These are phyloP conservation scores for Naganishia randhawae DNA, from an alignment of 768 basidiomycete species.

Conservation along the genomic window DNA sequence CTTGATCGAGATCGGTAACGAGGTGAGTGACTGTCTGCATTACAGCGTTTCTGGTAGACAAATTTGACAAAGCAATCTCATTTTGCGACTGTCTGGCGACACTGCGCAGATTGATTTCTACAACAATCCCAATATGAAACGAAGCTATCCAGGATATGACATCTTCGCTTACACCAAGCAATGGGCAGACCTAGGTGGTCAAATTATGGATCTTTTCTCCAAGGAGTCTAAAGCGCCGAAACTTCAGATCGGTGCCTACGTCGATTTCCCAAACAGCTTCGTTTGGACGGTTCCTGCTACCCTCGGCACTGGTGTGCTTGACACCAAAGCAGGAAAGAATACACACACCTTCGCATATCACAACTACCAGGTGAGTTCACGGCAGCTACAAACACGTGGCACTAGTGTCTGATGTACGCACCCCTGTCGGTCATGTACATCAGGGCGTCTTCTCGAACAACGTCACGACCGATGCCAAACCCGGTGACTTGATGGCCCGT, in stretches of 20 bases:
- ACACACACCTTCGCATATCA: not conserved
- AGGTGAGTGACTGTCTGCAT: not conserved
- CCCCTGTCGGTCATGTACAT: not conserved
- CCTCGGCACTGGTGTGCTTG: slow-evolving; percentile 28
- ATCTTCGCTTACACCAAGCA: slow-evolving; percentile 24
- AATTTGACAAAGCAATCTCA: not conserved
- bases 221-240: slow-evolving; percentile 10
- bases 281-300: slow-evolving; percentile 18
- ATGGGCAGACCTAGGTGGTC: slow-evolving; percentile 21
- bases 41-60: not conserved
- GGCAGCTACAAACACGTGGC: no score
- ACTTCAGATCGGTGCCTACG: slow-evolving; percentile 29
- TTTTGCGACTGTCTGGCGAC: no score
- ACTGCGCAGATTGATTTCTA: slow-evolving; percentile 25
- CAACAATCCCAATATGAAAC: not conserved
- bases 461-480: slow-evolving; percentile 12
- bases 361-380: slow-evolving; percentile 9
- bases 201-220: slow-evolving; percentile 12
- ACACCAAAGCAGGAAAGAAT: slow-evolving; percentile 14
- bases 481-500: slow-evolving; percentile 30
- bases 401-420: not conserved
- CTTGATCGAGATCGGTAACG: slow-evolving; percentile 33
- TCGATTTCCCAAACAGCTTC: slow-evolving; percentile 11
- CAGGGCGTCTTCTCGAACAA: slow-evolving; percentile 16
- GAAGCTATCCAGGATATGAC: slow-evolving; percentile 18